phyloP scores from a whole-genome alignment of 2,329 filamentous ascomycete genomes.

The Stachybotrys chlorohalonatus region DNA sequence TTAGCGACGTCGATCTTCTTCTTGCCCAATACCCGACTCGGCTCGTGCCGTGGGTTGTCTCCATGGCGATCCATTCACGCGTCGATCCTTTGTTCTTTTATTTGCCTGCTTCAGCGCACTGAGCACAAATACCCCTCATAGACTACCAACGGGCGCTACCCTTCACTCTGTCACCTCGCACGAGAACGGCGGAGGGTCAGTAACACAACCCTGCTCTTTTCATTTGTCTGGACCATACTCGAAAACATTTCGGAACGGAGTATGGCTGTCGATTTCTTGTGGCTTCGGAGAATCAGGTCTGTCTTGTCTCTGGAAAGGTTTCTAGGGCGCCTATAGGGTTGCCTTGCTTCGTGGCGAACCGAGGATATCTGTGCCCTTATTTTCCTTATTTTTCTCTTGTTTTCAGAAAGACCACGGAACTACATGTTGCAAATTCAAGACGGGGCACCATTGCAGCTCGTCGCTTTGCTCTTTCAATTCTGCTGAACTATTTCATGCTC shows the following conservation, averaged over 20 bases:
- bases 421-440: not conserved
- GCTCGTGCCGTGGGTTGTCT: slow-evolving; percentile 11
- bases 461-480: not conserved
- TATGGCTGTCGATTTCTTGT: not conserved
- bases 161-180: not conserved
- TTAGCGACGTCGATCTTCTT: slow-evolving; percentile 12
- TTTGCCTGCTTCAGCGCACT: slow-evolving; percentile 10
- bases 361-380: not conserved
- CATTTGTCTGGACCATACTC: not conserved
- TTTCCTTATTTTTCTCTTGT: not conserved
- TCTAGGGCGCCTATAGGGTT: not conserved
- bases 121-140: slow-evolving; percentile 29
- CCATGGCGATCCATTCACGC: slow-evolving; percentile 1
- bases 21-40: slow-evolving; percentile 17
- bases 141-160: slow-evolving; percentile 6
- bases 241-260: not conserved
- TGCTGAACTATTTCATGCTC: not conserved
- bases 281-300: not conserved
- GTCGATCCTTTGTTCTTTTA: slow-evolving; percentile 11
- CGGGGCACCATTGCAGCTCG: not conserved
- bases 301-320: not conserved
- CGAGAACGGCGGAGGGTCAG: not conserved
- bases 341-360: not conserved
- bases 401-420: too few species aligned
- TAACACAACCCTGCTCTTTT: not conserved